Evolutionary conservation across 2,329 filamentous ascomycete species (phyloP).

Genomic region (Curvularia spicifera): DNA sequence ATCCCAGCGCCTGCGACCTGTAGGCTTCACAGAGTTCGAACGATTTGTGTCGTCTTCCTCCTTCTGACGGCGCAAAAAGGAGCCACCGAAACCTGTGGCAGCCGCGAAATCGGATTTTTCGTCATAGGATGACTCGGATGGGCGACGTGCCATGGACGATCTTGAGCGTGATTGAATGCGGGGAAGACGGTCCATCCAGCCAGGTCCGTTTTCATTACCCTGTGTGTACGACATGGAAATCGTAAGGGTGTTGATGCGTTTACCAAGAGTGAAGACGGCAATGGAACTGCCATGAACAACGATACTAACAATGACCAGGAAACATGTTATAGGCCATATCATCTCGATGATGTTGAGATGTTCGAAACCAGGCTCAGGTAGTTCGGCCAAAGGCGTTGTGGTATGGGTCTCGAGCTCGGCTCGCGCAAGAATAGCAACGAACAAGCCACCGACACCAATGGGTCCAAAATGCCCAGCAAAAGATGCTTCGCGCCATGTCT

Average conservation of each 20-base stretch:
- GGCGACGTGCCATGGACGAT: slow-evolving; percentile 70
- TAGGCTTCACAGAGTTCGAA: slow-evolving; percentile 57
- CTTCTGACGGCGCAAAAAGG: slow-evolving; percentile 79
- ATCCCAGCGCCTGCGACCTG: slow-evolving; percentile 72
- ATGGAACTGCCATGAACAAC: slow-evolving; percentile 97
- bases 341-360: slow-evolving; percentile 77
- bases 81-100: slow-evolving; percentile 72
- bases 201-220: slow-evolving; percentile 83
- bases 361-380: slow-evolving; percentile 64
- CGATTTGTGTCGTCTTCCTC: slow-evolving; percentile 74
- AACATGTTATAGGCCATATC: slow-evolving; percentile 95
- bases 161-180: slow-evolving; percentile 82
- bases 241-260: slow-evolving; percentile 95
- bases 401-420: slow-evolving; percentile 83
- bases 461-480: slow-evolving; percentile 98
- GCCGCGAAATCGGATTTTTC: slow-evolving; percentile 65
- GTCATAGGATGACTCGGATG: slow-evolving; percentile 63
- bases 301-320: slow-evolving; percentile 93
- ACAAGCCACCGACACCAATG: slow-evolving; percentile 95
- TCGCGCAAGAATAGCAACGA: slow-evolving; percentile 88
- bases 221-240: slow-evolving; percentile 96
- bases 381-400: slow-evolving; percentile 73
- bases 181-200: slow-evolving; percentile 94
- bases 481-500: slow-evolving; percentile 95
- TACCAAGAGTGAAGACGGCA: slow-evolving; percentile 95